Evolutionary conservation across 2,329 filamentous ascomycete species (phyloP), one percentile per base, ranked within the genome.

Genomic region (Nemania sp.): DNA sequence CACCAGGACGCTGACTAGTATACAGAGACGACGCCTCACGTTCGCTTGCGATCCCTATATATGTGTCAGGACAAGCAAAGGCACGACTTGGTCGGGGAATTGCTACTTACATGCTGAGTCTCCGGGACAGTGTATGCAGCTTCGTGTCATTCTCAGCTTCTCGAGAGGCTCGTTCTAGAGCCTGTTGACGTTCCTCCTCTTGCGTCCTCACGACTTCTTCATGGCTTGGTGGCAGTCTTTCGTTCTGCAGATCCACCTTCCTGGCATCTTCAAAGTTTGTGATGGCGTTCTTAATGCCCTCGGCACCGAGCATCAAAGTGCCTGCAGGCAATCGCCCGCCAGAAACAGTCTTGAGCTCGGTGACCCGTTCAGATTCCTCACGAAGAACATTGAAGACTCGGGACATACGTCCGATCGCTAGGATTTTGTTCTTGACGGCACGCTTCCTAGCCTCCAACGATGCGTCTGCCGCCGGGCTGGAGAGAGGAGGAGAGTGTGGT

Each of bases 371-470:
- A 1, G 93, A 96, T 78, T 99, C 95, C 79, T 99, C 95, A 72
- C 95, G 92, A 69, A 99, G 79, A 52, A 99, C 95, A 76, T 99
- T 95, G 88, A 99, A 99, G 63, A 99, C 95, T 70, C 95, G 91
- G 39, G 95, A 98, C 66, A 99, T 83, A 69, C 95, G 91, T 32
- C 95, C 95, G 72, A 99, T 99, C 62, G 95, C 95, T 70, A 99
- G 81, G 73, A 99, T 98, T 83, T 99, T 99, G 87, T 99, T 99
- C 84, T 98, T 98, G 85, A 99, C 97, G 3, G 93, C 93, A 47
- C 93, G 89, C 72, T 95, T 87, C 84, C 97, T 98, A 82, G 90
- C 94, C 75, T 99, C 95, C 70, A 89, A 91, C 54, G 90, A 93
- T 52, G 97, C 92, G 71, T 98, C 94, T 56, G 76, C 65, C 49